phyloP scores from a whole-genome alignment of 2,329 filamentous ascomycete species.

The Fusarium sp. region DNA sequence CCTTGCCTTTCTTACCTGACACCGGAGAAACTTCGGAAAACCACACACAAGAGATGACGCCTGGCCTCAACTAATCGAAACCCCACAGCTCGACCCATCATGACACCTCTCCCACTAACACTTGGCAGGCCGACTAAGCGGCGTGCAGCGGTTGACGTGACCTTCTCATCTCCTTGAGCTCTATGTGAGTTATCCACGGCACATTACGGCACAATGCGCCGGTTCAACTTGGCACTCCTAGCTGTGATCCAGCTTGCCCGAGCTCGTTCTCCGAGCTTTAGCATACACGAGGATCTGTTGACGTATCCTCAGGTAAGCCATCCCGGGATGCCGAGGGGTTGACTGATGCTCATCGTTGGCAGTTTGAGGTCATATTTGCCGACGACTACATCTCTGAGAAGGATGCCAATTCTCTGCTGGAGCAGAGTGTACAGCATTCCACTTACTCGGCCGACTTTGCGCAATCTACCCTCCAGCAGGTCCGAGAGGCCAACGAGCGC shows the following conservation, averaged over 20 bases:
- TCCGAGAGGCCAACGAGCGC: constrained; percentile 42
- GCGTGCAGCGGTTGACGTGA: constrained; percentile 5
- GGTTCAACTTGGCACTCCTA: constrained; percentile 59
- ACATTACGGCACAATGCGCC: constrained; percentile 61
- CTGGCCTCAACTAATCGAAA: constrained; percentile 18
- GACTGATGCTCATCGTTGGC: constrained; percentile 28
- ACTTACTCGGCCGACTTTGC: constrained; percentile 57
- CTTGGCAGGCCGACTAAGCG: constrained; percentile 20
- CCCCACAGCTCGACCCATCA: constrained; percentile 44
- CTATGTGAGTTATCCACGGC: constrained; percentile 45
- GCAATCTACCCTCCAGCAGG: constrained; percentile 54
- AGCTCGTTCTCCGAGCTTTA: constrained; percentile 74
- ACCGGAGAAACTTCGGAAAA: constrained; percentile 43
- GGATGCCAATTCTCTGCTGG: constrained; percentile 74
- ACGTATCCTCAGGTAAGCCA: constrained; percentile 83
- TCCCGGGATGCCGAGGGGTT: background rate
- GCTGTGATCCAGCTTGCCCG: constrained; percentile 58
- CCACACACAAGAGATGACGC: constrained; percentile 9
- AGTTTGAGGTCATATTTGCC: constrained; percentile 86
- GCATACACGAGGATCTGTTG: constrained; percentile 87
- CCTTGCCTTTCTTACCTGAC: constrained; percentile 8
- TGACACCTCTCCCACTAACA: constrained; percentile 48
- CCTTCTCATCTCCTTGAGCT: constrained; percentile 33
- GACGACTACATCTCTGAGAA: constrained; percentile 78
- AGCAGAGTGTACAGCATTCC: constrained; percentile 50